Conservation (phyloP, 805 yeast species). For the Nakazawaea peltata region DNA sequence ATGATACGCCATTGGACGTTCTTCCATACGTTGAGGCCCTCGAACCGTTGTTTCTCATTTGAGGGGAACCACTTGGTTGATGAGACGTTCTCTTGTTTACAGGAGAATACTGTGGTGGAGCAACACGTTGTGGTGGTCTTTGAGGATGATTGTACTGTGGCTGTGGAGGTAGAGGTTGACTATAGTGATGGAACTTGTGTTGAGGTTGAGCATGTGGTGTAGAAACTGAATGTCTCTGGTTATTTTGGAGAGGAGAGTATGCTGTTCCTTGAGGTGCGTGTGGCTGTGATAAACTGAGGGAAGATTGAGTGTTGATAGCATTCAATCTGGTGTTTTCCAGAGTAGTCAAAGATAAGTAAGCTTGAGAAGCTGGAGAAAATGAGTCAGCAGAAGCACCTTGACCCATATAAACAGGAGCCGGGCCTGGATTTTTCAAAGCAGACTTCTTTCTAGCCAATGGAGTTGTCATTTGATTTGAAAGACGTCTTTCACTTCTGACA, state of each 20-base stretch:
- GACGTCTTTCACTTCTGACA: conserved; percentile 23
- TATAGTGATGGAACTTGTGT: neutral
- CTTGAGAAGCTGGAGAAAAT: conserved; percentile 45
- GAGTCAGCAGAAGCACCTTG: conserved; percentile 11
- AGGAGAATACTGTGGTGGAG: too few species aligned
- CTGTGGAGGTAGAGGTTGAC: conserved; percentile 4
- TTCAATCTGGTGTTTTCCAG: conserved; percentile 75
- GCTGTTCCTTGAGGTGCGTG: too few species aligned
- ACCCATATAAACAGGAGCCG: neutral
- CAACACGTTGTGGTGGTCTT: neutral
- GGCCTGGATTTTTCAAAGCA: conserved; percentile 41
- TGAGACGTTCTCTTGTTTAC: neutral
- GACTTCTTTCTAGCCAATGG: conserved; percentile 30
- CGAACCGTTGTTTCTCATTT: neutral
- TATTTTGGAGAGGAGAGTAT: too few species aligned
- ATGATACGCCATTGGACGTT: conserved; percentile 25
- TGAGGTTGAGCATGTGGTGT: conserved; percentile 6
- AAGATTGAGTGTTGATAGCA: conserved; percentile 41
- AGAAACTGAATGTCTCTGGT: neutral
- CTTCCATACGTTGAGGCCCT: too few species aligned
- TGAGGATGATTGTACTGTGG: conserved; percentile 15
- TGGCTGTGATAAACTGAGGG: conserved; percentile 20
- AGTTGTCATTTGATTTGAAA: conserved; percentile 16
- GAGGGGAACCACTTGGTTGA: neutral
- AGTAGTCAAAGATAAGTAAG: conserved; percentile 61